These are phyloP conservation scores for Colletotrichum plurivorum DNA, from an alignment of 2,329 filamentous ascomycete genomes.

Conservation along the genomic window DNA sequence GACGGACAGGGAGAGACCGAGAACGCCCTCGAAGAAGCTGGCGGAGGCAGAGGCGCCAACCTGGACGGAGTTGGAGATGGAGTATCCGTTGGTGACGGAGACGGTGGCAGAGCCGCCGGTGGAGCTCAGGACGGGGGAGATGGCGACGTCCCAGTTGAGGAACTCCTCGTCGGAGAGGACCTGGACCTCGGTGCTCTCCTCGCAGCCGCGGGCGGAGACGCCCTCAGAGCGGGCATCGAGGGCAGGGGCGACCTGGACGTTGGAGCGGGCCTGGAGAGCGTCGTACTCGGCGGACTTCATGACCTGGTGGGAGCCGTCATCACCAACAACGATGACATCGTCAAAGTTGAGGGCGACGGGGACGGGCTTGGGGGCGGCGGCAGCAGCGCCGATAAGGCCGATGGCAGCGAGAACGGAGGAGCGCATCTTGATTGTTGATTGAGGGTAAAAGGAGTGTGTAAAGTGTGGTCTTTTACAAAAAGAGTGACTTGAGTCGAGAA, in stretches of 20 bases:
- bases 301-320: slow-evolving; percentile 44
- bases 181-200: slow-evolving; percentile 44
- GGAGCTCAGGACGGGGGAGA: slow-evolving; percentile 52
- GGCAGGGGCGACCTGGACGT: slow-evolving; percentile 26
- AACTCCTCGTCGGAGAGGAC: slow-evolving; percentile 47
- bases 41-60: slow-evolving; percentile 43
- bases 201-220: slow-evolving; percentile 39
- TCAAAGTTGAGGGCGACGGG: slow-evolving; percentile 41
- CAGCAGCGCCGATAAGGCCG: slow-evolving; percentile 25
- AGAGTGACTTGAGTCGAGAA: slow-evolving; percentile 25
- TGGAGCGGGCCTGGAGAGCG: slow-evolving; percentile 37
- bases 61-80: slow-evolving; percentile 49
- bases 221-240: not conserved
- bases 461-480: slow-evolving; percentile 26
- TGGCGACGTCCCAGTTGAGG: slow-evolving; percentile 55
- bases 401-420: slow-evolving; percentile 30
- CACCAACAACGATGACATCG: slow-evolving; percentile 46
- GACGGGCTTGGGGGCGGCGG: slow-evolving; percentile 13
- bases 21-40: slow-evolving; percentile 44
- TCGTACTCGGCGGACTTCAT: slow-evolving; percentile 47
- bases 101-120: slow-evolving; percentile 47
- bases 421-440: slow-evolving; percentile 31
- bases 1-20: slow-evolving; percentile 45
- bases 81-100: slow-evolving; percentile 50
- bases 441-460: slow-evolving; percentile 21